These are phyloP conservation scores for Acacia pycnantha DNA, from an alignment of 331 rosid species.

Conservation along the genomic window DNA sequence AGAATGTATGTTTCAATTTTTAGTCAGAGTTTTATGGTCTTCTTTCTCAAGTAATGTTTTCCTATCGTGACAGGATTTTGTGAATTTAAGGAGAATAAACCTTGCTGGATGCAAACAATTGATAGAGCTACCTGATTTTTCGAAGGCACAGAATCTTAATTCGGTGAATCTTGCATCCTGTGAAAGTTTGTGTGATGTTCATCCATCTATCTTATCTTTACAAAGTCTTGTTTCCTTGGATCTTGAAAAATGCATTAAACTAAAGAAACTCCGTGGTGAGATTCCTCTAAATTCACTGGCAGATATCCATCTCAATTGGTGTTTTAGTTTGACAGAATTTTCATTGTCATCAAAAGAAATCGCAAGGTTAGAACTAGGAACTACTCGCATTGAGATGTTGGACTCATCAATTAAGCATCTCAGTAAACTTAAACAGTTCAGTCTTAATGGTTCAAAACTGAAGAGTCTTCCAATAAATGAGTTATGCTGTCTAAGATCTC, in stretches of 20 bases:
- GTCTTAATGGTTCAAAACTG: background rate
- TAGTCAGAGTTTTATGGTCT: background rate
- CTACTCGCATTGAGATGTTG: background rate
- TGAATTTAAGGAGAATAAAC: background rate
- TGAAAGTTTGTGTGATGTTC: too few relatives aligned
- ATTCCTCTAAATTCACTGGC: background rate
- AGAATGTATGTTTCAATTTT: background rate
- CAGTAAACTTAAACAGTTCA: background rate
- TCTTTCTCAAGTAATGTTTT: background rate
- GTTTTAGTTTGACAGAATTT: background rate
- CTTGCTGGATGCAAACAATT: background rate
- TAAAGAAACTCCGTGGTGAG: conserved; percentile 2
- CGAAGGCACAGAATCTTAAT: background rate
- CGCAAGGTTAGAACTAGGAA: background rate
- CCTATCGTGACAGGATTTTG: conserved; percentile 6
- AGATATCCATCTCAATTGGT: background rate
- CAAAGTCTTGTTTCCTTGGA: background rate
- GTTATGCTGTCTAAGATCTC: conserved; percentile 4
- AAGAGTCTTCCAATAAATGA: background rate
- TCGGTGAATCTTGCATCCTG: background rate
- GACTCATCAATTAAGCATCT: background rate
- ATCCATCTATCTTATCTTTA: conserved; percentile 16
- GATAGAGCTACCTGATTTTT: conserved; percentile 21
- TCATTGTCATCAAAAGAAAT: background rate
- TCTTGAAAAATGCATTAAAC: background rate